These are phyloP conservation scores for Pseudozyma thailandica DNA, from an alignment of 1,284 basidiomycete species.

Conservation along the genomic window DNA sequence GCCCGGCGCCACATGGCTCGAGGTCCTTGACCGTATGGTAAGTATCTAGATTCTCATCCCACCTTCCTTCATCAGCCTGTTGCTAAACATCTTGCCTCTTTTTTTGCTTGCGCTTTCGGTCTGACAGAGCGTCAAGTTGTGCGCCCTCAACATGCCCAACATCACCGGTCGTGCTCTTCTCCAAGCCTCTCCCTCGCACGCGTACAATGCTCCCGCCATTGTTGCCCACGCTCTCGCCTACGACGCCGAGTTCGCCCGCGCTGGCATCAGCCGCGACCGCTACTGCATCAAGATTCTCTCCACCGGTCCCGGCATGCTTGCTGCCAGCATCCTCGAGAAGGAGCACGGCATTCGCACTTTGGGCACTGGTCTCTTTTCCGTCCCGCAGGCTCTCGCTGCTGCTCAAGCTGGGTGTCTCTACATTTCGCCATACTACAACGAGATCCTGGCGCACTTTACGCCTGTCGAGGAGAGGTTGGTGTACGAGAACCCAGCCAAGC, in stretches of 20 bases:
- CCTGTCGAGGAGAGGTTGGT: constrained; percentile 12
- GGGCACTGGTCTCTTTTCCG: constrained; percentile 66
- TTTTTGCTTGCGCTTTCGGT: too few relatives aligned
- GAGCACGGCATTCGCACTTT: constrained; percentile 65
- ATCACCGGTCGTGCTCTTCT: constrained; percentile 28
- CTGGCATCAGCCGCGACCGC: constrained; percentile 45
- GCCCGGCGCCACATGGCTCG: constrained; percentile 27
- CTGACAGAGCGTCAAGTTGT: constrained; percentile 22
- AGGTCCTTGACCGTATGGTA: constrained; percentile 26
- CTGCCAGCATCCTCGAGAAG: constrained; percentile 47
- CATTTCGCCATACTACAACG: constrained; percentile 68
- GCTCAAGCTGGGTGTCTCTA: constrained; percentile 65
- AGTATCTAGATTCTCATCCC: neutral
- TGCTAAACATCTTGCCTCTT: too few relatives aligned
- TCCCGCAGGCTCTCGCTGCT: constrained; percentile 67
- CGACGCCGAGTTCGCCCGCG: constrained; percentile 22
- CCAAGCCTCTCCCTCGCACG: constrained; percentile 27
- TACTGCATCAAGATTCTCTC: constrained; percentile 68
- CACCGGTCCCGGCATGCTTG: constrained; percentile 66
- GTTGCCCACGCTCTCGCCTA: constrained; percentile 32
- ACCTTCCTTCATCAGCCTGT: too few relatives aligned
- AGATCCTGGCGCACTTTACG: constrained; percentile 63
- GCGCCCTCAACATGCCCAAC: constrained; percentile 30
- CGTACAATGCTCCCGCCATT: constrained; percentile 27
- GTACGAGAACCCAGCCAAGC: constrained; percentile 21